A percentile compares a stretch with the other conserved stretches of the same genome.
phyloP scores from a whole-genome alignment of 1,284 basidiomycete species.

The Wallemia mellicola region DNA sequence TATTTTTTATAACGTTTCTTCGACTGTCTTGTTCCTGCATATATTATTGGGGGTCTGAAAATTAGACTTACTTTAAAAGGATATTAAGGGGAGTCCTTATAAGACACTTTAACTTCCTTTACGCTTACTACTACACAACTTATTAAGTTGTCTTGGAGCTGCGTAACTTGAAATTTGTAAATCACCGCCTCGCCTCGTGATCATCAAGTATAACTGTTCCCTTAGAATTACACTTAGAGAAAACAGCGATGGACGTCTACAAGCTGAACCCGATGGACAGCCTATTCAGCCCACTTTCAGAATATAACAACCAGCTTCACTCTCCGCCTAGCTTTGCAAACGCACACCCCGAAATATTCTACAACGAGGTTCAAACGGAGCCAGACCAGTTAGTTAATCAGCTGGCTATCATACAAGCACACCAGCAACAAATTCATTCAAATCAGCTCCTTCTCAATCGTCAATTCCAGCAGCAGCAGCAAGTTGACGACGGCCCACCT shows the following conservation, averaged over 20 bases:
- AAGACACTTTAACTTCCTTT: neutral
- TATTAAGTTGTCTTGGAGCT: neutral
- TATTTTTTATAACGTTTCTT: too few relatives aligned
- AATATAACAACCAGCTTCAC: neutral
- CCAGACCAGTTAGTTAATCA: neutral
- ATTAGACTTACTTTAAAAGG: neutral
- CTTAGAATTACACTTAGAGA: too few relatives aligned
- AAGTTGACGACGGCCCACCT: too few relatives aligned
- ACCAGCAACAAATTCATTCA: neutral
- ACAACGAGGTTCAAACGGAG: neutral
- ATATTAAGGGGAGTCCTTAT: neutral
- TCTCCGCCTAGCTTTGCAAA: neutral
- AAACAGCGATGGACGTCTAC: too few relatives aligned
- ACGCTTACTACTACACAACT: neutral
- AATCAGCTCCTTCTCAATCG: neutral
- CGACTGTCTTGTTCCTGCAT: too few relatives aligned
- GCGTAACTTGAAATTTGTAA: neutral
- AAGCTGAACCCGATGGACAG: neutral
- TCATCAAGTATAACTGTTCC: neutral
- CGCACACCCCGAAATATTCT: neutral
- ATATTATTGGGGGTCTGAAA: too few relatives aligned
- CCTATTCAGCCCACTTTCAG: neutral
- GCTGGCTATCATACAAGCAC: neutral
- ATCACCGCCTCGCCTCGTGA: neutral
- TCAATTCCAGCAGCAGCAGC: conserved; percentile 2